Base-by-base conservation (phyloP, 2,329 filamentous ascomycete genomes). In the Exophiala oligosperma region DNA sequence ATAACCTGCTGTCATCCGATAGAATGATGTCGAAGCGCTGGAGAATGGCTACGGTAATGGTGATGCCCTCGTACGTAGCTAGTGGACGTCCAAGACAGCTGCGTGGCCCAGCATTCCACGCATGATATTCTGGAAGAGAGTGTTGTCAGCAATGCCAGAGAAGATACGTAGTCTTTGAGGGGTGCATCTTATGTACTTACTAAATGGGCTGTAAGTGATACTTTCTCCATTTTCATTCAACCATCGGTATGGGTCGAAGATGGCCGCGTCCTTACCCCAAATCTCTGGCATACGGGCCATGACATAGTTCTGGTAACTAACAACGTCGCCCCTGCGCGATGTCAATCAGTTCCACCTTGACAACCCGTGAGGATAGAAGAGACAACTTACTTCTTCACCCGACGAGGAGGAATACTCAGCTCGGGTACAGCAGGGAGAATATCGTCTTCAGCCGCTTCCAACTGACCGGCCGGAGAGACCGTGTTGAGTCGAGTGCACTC, bases 281-380 rank as follows among this genome's bases (percentile, higher is more conserved):
- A 60, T 49, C 49, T 60, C 48, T 7, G 53, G 57, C 57, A 60
- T 60, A 3, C 57, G 53, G 2, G 57, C 49, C 40, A 60, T 47
- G 26, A 60, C 57, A 40, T 60, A 60, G 53, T 60, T 60, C 41
- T 60, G 57, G 46, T 60, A 60, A n/a, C 52, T 56, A 12, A 60
- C 57, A 37, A 60, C 49, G 26, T 60, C 57, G 41, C 57, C 57
- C 47, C 56, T 59, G 23, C 38, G 9, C 11, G 17, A 17, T 9
- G n/a, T 49, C 24, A 38, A 26, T 50, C 37, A 46, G 17, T 21
- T 29, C 35, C 4, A 43, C 24, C 24, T 37, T 28, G 38, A 11
- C 12, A 47, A 48, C 11, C 12, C 9, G 7, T 35, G 26, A 49
- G 4, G 38, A 4, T 28, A 26, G 24, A 32, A 40, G 24, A 2